A percentile compares a stretch with the other conserved stretches of the same genome.
phyloP scores from a whole-genome alignment of 306 rosid species.

The Cucurbita moschata region DNA sequence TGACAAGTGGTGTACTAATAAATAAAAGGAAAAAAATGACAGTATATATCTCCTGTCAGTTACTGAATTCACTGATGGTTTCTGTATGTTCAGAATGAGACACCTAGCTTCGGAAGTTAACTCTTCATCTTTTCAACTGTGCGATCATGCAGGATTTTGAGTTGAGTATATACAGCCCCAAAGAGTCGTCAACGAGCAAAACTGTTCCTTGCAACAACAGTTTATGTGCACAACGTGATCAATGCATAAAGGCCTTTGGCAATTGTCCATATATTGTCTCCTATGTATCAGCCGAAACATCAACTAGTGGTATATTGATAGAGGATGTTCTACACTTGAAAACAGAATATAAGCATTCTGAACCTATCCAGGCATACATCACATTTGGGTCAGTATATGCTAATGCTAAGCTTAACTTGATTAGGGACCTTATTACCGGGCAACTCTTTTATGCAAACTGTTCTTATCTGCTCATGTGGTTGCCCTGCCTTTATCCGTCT shows the following conservation, averaged over 20 bases:
- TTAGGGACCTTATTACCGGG: neutral
- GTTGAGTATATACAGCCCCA: constrained; percentile 63
- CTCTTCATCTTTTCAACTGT: neutral
- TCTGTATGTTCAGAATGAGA: neutral
- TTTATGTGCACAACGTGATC: constrained; percentile 43
- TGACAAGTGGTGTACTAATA: neutral
- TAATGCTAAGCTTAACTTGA: neutral
- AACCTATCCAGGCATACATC: constrained; percentile 51
- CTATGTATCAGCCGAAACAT: constrained; percentile 75
- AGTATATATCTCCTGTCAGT: neutral
- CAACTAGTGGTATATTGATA: constrained; percentile 65
- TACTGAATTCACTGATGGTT: neutral
- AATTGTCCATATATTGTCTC: constrained; percentile 84
- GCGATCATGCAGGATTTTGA: constrained; percentile 45
- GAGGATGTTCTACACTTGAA: constrained; percentile 75
- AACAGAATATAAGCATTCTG: constrained; percentile 37
- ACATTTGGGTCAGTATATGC: constrained; percentile 64
- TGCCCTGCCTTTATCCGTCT: neutral
- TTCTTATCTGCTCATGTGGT: neutral
- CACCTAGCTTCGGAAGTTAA: neutral
- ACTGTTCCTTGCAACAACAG: constrained; percentile 58
- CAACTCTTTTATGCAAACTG: neutral
- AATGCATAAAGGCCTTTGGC: constrained; percentile 44
- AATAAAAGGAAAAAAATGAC: neutral
- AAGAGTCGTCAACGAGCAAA: constrained; percentile 67